A percentile compares a stretch with the other conserved stretches of the same genome.
These are phyloP conservation scores for Wickerhamia fluorescens DNA, from an alignment of 805 yeast genomes.

Conservation along the genomic window DNA sequence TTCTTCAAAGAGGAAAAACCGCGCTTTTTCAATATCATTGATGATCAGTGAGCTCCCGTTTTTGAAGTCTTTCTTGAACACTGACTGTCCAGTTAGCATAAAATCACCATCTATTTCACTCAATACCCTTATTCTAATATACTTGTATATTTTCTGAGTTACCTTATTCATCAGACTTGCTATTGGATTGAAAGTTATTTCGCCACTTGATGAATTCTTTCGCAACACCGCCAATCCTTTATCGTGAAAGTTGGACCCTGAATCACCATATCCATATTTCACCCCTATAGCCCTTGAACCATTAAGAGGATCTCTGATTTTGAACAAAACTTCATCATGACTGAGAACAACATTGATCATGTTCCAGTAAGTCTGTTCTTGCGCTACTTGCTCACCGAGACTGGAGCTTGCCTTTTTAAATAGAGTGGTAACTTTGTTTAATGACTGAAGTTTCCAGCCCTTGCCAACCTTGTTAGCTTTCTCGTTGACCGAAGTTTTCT, in stretches of 20 bases:
- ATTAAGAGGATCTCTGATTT: conserved; percentile 46
- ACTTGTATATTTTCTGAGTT: conserved; percentile 34
- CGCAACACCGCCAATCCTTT: conserved; percentile 70
- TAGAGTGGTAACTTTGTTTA: conserved; percentile 46
- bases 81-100: conserved; percentile 53
- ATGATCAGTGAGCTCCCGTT: conserved; percentile 22
- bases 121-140: conserved; percentile 53
- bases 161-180: conserved; percentile 22
- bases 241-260: conserved; percentile 74
- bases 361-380: conserved; percentile 67
- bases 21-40: conserved; percentile 54
- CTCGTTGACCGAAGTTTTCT: conserved; percentile 10
- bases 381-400: conserved; percentile 46
- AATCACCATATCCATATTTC: conserved; percentile 85
- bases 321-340: conserved; percentile 57
- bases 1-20: conserved; percentile 78
- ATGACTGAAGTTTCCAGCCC: conserved; percentile 82
- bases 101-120: conserved; percentile 48
- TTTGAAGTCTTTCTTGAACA: conserved; percentile 16
- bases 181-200: conserved; percentile 27
- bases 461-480: conserved; percentile 40
- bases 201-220: conserved; percentile 33
- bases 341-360: conserved; percentile 37
- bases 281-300: conserved; percentile 60
- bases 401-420: conserved; percentile 46